A percentile compares a stretch with the other conserved stretches of the same genome.
These are phyloP conservation scores for Myriosclerotinia duriaeana DNA, from an alignment of 2,329 filamentous ascomycete species.

Conservation along the genomic window DNA sequence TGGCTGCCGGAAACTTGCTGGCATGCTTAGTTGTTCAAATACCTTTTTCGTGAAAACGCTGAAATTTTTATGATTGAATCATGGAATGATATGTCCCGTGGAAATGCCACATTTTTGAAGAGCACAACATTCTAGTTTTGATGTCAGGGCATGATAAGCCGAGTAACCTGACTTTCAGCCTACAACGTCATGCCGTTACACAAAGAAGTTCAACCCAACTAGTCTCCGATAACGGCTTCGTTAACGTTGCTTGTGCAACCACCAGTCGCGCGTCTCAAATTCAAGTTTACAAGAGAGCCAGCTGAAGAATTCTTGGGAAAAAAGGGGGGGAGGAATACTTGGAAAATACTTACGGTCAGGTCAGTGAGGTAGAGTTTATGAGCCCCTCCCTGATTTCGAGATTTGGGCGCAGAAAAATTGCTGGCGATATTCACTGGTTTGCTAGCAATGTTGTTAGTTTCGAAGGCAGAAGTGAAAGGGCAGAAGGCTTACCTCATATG, in stretches of 20 bases:
- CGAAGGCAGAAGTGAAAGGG: not conserved
- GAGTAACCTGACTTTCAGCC: not conserved
- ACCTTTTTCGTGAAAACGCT: not conserved
- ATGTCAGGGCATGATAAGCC: not conserved
- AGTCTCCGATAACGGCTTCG: not conserved
- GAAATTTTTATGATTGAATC: not conserved
- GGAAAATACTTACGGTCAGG: not conserved
- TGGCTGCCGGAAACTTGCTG: not conserved
- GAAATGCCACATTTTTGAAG: not conserved
- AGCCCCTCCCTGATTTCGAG: not conserved
- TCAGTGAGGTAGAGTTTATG: too few species aligned
- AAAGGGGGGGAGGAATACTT: not conserved
- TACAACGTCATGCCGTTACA: not conserved
- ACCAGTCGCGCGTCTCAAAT: not conserved
- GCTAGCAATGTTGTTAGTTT: not conserved
- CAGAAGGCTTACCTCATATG: not conserved
- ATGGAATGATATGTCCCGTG: constrained; percentile 4
- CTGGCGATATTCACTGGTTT: not conserved
- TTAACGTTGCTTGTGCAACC: not conserved
- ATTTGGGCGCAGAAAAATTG: not conserved
- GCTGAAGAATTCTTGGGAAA: not conserved
- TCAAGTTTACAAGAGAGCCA: not conserved
- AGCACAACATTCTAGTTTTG: not conserved
- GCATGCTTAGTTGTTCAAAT: not conserved
- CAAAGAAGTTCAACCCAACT: not conserved